These are phyloP conservation scores for Rhododendron kiyosumense DNA, from an alignment of 148 eudicot species.

Conservation along the genomic window DNA sequence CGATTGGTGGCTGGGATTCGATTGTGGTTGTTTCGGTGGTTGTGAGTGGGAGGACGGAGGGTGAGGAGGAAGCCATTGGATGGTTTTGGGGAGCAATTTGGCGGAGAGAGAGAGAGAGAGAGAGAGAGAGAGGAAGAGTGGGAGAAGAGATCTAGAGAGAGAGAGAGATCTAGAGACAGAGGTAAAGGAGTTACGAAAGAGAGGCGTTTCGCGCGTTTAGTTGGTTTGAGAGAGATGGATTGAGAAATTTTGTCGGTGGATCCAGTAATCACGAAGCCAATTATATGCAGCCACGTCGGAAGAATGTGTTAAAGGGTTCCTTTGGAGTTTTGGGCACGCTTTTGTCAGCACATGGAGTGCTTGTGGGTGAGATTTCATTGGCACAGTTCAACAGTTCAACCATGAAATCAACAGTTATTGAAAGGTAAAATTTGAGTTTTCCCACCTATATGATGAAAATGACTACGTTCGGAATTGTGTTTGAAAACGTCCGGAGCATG, in stretches of 20 bases:
- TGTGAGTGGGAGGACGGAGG: constrained; percentile 55
- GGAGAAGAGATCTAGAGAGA: background rate
- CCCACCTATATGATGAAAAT: too few species aligned
- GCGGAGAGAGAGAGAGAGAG: background rate
- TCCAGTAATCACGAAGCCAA: background rate
- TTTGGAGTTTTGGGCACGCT: background rate
- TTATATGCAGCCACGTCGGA: background rate
- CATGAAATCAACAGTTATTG: too few species aligned
- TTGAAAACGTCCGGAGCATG: too few species aligned
- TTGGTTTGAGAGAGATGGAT: background rate
- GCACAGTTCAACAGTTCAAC: background rate
- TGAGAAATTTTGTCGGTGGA: background rate
- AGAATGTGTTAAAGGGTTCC: background rate
- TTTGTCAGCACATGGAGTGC: background rate
- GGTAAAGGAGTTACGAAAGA: background rate
- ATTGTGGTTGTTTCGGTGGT: constrained; percentile 20
- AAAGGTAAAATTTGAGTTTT: too few species aligned
- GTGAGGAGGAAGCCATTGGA: constrained; percentile 40
- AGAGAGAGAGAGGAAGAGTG: background rate
- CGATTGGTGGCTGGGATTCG: constrained; percentile 32
- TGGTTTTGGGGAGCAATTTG: background rate
- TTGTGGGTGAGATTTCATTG: background rate
- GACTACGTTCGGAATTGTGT: too few species aligned
- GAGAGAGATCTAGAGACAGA: too few species aligned
- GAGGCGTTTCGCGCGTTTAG: background rate